phyloP scores from a whole-genome alignment of 192 early-diverging fungal genomes.

The Allomyces javanicus region DNA sequence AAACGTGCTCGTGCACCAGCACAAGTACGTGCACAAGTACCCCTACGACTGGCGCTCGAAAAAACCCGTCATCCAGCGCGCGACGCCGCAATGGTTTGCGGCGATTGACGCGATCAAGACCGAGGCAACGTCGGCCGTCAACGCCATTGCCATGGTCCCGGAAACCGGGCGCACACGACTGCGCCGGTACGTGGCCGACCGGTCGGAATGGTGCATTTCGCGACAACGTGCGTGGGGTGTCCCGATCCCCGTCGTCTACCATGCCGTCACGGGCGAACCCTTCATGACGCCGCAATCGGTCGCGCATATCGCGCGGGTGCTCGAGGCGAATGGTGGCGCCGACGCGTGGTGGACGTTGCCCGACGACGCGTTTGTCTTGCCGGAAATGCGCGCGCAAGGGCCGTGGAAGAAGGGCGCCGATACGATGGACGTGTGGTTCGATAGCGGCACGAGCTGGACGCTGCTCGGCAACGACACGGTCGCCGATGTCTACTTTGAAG shows the following conservation, averaged over 20 bases:
- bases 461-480: conserved; percentile 26
- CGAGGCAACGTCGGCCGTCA: conserved; percentile 30
- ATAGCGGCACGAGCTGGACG: conserved; percentile 60
- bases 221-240: conserved; percentile 66
- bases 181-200: conserved; percentile 38
- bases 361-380: conserved; percentile 41
- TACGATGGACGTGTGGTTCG: conserved; percentile 80
- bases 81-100: conserved; percentile 71
- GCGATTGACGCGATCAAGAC: conserved; percentile 42
- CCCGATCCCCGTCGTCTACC: conserved; percentile 57
- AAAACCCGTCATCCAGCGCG: conserved; percentile 51
- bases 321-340: conserved; percentile 31
- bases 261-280: conserved; percentile 33
- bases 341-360: conserved; percentile 51
- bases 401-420: conserved; percentile 41
- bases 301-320: conserved; percentile 35
- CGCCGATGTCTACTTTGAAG: conserved; percentile 56
- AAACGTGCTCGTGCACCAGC: conserved; percentile 23
- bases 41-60: conserved; percentile 76
- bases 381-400: conserved; percentile 25
- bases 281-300: conserved; percentile 43
- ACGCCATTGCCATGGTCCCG: conserved; percentile 36
- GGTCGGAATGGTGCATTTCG: conserved; percentile 70
- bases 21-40: conserved; percentile 46
- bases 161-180: conserved; percentile 33